phyloP scores from a whole-genome alignment of 179 eudicot genomes.

The Beta lomatogona region DNA sequence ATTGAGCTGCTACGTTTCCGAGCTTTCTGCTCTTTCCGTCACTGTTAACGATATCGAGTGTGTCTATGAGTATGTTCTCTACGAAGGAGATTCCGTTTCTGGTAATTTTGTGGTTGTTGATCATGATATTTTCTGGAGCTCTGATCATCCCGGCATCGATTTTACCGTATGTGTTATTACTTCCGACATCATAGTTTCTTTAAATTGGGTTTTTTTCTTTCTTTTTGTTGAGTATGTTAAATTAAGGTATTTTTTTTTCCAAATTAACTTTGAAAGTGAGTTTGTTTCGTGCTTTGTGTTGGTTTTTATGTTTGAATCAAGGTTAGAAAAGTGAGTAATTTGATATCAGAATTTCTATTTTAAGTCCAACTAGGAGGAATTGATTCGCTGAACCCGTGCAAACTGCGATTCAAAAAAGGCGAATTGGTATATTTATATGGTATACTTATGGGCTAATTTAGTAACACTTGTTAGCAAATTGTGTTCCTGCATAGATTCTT shows the following conservation, averaged over 20 bases:
- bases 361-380: too few species aligned
- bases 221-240: neutral
- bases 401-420: too few species aligned
- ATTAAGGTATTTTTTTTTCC: neutral
- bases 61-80: constrained; percentile 80
- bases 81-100: constrained; percentile 75
- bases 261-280: too few species aligned
- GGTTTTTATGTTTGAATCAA: too few species aligned
- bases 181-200: neutral
- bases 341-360: too few species aligned
- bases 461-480: too few species aligned
- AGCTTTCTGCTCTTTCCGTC: constrained; percentile 56
- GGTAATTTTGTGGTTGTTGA: constrained; percentile 96
- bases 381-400: too few species aligned
- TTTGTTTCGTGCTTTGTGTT: too few species aligned
- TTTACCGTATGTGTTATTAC: constrained; percentile 53
- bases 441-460: too few species aligned
- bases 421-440: too few species aligned
- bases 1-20: constrained; percentile 33
- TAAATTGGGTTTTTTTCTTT: neutral
- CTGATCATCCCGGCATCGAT: constrained; percentile 92
- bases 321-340: neutral
- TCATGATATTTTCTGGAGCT: constrained; percentile 85
- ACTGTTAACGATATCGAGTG: constrained; percentile 83
- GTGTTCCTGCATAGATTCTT: too few species aligned